phyloP scores from a whole-genome alignment of 2,329 filamentous ascomycete species.

The Stachybotrys chlorohalonatus region DNA sequence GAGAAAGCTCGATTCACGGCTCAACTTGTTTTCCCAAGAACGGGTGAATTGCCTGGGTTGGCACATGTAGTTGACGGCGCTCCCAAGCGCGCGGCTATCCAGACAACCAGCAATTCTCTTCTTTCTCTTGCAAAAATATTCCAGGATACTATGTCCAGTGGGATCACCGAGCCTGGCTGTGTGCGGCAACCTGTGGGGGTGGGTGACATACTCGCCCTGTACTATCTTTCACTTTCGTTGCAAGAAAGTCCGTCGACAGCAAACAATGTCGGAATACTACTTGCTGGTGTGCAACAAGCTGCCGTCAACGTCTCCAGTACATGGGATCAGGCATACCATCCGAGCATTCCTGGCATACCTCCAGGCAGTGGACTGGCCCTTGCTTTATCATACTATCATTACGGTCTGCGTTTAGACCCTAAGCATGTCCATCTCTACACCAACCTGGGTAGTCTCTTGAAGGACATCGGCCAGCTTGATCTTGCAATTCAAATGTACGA shows the following conservation, averaged over 20 bases:
- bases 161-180: constrained; percentile 43
- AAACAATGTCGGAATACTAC: constrained; percentile 93
- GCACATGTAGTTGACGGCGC: constrained; percentile 54
- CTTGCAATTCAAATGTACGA: constrained; percentile 96
- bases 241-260: constrained; percentile 96
- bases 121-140: constrained; percentile 96
- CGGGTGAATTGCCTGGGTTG: constrained; percentile 75
- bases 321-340: constrained; percentile 7
- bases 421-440: constrained; percentile 95
- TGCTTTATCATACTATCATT: constrained; percentile 90
- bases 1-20: constrained; percentile 78
- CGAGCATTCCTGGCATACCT: constrained; percentile 63
- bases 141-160: constrained; percentile 85
- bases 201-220: constrained; percentile 85
- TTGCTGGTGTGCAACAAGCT: constrained; percentile 83
- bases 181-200: constrained; percentile 64
- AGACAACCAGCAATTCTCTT: constrained; percentile 91
- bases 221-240: constrained; percentile 88
- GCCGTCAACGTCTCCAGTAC: constrained; percentile 19
- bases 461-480: constrained; percentile 89
- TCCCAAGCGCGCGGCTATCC: constrained; percentile 70
- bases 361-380: constrained; percentile 82
- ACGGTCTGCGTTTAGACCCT: constrained; percentile 76
- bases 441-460: constrained; percentile 87
- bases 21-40: constrained; percentile 67